A percentile compares a stretch with the other conserved stretches of the same genome.
Conservation (phyloP, 176 grass and related monocot genomes). For the Neostapfia colusana region DNA sequence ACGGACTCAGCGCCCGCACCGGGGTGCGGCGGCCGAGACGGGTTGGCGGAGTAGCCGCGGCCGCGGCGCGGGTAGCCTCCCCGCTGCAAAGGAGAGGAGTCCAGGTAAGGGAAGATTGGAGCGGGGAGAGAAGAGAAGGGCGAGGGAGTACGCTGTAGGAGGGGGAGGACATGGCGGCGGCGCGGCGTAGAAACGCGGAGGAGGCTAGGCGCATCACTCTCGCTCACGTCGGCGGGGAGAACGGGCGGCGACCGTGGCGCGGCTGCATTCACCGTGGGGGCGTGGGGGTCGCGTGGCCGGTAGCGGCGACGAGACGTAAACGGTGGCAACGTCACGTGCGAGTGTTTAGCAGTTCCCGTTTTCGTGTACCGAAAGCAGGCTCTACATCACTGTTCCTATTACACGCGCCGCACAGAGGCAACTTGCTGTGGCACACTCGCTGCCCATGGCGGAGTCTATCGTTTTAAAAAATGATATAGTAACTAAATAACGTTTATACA, state of each 20-base stretch:
- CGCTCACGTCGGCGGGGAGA: constrained; percentile 10
- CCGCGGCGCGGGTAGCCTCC: constrained; percentile 33
- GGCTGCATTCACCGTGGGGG: constrained; percentile 31
- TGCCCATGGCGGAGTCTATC: too few relatives aligned
- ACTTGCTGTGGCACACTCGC: too few relatives aligned
- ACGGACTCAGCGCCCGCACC: constrained; percentile 21
- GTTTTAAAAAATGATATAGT: too few relatives aligned
- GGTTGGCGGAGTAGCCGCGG: constrained; percentile 21
- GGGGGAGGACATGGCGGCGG: constrained; percentile 45
- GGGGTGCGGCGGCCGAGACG: constrained; percentile 22
- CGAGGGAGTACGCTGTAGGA: constrained; percentile 39
- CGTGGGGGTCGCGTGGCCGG: background rate
- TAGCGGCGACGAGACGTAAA: constrained; percentile 14
- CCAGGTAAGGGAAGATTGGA: constrained; percentile 2
- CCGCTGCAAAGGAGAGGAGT: constrained; percentile 35
- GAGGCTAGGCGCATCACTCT: constrained; percentile 41
- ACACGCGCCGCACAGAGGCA: too few relatives aligned
- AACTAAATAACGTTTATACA: too few relatives aligned
- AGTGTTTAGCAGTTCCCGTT: background rate
- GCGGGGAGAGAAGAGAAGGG: too few relatives aligned
- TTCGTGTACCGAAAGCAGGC: background rate
- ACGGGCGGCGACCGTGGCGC: constrained; percentile 9
- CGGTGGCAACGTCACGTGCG: background rate
- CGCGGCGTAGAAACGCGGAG: constrained; percentile 30
- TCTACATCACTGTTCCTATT: background rate